Conservation (phyloP, 169 alveolate species). For the Plasmodium gaboni region DNA sequence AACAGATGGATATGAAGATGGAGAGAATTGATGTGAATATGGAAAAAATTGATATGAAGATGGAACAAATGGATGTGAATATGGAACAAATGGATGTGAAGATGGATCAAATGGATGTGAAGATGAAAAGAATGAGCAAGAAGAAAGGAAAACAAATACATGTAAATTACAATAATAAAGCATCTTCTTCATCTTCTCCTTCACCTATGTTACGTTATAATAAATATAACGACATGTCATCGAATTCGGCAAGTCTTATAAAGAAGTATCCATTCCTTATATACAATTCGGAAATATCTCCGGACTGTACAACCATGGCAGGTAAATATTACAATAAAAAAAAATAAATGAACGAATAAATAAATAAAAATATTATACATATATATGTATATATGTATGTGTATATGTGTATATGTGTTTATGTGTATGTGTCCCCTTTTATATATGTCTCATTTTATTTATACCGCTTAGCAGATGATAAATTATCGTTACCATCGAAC, state of each 20-base stretch:
- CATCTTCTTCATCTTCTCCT: conserved; percentile 3
- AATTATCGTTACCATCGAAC: conserved; percentile 22
- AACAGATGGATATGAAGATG: no score
- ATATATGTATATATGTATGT: not conserved
- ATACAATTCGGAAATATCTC: conserved; percentile 51
- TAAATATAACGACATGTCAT: not conserved
- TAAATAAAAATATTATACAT: not conserved
- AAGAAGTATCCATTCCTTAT: conserved; percentile 23
- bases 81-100: no score
- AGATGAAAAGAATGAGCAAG: no score
- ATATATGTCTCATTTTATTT: not conserved
- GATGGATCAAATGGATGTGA: no score
- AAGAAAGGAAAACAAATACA: not conserved
- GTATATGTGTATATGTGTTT: not conserved
- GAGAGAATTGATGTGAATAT: no score
- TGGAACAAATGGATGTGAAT: no score
- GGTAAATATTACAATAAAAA: conserved; percentile 20
- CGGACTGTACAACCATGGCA: conserved; percentile 28
- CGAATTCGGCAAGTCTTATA: conserved; percentile 11
- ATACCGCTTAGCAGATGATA: conserved; percentile 24
- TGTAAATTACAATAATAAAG: conserved; percentile 10
- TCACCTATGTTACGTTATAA: no score
- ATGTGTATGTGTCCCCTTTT: not conserved
- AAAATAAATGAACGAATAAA: not conserved
- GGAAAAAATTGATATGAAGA: no score